Evolutionary conservation across 352 stramenopile species (phyloP).

Genomic region (Blastocystis sp.): DNA sequence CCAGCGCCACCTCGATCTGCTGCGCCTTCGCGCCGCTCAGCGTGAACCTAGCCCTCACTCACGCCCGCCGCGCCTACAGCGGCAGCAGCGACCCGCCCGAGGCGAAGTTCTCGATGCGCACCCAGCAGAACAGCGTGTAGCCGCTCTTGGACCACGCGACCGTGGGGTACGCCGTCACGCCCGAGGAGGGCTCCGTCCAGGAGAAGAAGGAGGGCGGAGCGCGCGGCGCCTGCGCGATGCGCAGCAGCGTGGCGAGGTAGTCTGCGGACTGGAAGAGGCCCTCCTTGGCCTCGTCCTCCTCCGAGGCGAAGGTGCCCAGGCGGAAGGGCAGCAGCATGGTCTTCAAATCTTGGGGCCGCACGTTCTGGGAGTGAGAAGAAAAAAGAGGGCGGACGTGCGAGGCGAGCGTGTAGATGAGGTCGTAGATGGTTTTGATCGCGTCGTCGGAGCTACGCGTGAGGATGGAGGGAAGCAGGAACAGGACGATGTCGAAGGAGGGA

Average conservation of each 20-base stretch:
- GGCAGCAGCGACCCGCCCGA: background rate
- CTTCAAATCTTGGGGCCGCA: slow-evolving; percentile 61
- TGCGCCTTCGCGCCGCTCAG: background rate
- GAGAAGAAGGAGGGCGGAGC: slow-evolving; percentile 67
- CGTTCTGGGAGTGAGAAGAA: slow-evolving; percentile 28
- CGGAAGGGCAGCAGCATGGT: slow-evolving; percentile 67
- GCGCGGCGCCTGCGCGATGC: slow-evolving; percentile 35
- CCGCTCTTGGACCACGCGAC: slow-evolving; percentile 61
- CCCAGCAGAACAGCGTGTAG: slow-evolving; percentile 56
- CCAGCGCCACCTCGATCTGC: background rate
- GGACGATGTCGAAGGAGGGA: slow-evolving; percentile 26
- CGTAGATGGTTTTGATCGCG: slow-evolving; percentile 54
- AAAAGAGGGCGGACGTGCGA: slow-evolving; percentile 30
- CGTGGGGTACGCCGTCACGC: background rate
- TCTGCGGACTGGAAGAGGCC: slow-evolving; percentile 65
- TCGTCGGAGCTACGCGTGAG: slow-evolving; percentile 46
- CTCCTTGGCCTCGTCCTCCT: slow-evolving; percentile 46
- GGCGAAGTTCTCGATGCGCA: slow-evolving; percentile 48
- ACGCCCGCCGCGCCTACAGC: background rate
- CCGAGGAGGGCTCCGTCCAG: slow-evolving; percentile 45
- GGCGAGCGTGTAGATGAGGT: slow-evolving; percentile 57
- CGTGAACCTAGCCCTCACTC: slow-evolving; percentile 11
- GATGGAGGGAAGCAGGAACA: background rate
- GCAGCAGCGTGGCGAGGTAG: slow-evolving; percentile 65
- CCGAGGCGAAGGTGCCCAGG: slow-evolving; percentile 58